Evolutionary conservation across 176 grass and related monocot genomes (phyloP).

Genomic region (Puya raimondii): DNA sequence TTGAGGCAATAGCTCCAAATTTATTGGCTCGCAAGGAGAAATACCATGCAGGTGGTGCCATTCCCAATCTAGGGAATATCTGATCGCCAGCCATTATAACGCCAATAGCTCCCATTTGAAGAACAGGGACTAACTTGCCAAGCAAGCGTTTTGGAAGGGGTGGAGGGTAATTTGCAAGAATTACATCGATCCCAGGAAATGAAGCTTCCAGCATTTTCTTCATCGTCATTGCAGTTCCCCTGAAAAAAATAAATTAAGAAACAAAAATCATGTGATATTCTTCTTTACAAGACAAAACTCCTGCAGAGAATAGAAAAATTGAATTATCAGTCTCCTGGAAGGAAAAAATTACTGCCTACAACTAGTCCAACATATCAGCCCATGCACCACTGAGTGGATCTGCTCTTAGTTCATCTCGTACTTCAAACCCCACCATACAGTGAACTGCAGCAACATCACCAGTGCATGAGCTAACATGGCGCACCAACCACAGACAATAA

Average conservation of each 20-base stretch:
- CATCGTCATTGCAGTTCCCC: conserved; percentile 87
- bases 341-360: not conserved
- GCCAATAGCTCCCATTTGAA: conserved; percentile 81
- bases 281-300: not conserved
- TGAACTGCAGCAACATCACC: too few species aligned
- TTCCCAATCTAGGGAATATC: conserved; percentile 91
- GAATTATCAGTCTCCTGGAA: not conserved
- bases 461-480: too few species aligned
- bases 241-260: conserved; percentile 19
- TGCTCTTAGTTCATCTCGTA: too few species aligned
- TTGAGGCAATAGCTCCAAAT: conserved; percentile 34
- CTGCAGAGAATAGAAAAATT: not conserved
- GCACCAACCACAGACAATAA: too few species aligned
- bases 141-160: conserved; percentile 70
- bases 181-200: conserved; percentile 75
- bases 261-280: not conserved
- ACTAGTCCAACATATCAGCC: not conserved
- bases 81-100: conserved; percentile 78
- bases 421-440: too few species aligned
- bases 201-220: conserved; percentile 78
- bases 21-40: conserved; percentile 76
- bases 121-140: conserved; percentile 71
- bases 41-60: conserved; percentile 80
- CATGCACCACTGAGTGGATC: too few species aligned
- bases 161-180: conserved; percentile 86